Base-by-base conservation (phyloP, 2,329 filamentous ascomycete species). In the Rutstroemia sydowiana region DNA sequence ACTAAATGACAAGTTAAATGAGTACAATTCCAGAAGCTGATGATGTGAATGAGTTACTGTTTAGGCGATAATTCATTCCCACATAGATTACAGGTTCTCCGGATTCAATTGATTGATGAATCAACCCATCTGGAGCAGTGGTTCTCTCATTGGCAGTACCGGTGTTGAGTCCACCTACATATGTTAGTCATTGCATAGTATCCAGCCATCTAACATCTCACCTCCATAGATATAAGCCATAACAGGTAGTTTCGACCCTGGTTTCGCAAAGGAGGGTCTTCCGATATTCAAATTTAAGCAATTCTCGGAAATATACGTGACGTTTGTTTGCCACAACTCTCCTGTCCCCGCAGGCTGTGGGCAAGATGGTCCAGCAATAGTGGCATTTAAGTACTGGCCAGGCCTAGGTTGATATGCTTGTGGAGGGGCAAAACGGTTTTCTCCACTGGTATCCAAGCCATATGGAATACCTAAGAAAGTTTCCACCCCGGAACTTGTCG, bases 161-260 rank as follows among this genome's bases (percentile, higher is more conserved):
- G 8, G 18, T 37, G 44, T 53, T 46, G 5, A 56, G 36, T 16
- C 54, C 54, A 14, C 59, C 58, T 60, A 26, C 5, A 14, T 5
- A 6, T 7, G 31, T 20, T 21, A 46, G 16, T 28, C 28, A 20
- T 20, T n/a, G 40, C 21, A n/a, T n/a, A 21, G 11, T 9, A 30
- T 31, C 10, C 11, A 31, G 14, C 2, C 8, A 50, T 10, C 7
- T 47, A 41, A 69, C 42, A 69, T 63, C 52, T 42, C 13, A 49
- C 84, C 83, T 0, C 83, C 83, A 59, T 75, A 85, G 46, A 87
- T 86, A 79, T 81, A 87, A 57, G 83, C 80, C 16, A 85, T 66
- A 1, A 87, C 82, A 0, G 83, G 82, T 2, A 86, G 67, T 51
- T 81, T 81, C 31, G 74, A 73, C 2, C 70, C 70, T 0, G 75